phyloP scores from a whole-genome alignment of 2,329 filamentous ascomycete species.

The Pseudogymnoascus sp. region DNA sequence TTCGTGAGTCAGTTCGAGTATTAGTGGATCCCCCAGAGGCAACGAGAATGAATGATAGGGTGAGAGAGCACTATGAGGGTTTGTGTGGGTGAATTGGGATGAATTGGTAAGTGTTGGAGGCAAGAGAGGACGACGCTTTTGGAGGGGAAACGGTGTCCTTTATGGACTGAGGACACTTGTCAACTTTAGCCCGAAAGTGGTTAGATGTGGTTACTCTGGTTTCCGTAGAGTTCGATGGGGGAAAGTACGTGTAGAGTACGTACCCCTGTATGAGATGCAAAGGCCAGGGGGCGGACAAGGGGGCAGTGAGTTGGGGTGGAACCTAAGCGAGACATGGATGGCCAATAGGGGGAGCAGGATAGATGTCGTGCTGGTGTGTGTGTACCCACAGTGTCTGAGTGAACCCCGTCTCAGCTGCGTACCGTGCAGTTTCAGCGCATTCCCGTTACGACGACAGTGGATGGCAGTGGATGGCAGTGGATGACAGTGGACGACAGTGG shows the following conservation, averaged over 20 bases:
- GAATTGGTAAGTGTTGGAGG: not conserved
- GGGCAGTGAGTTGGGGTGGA: not conserved
- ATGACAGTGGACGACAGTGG: not conserved
- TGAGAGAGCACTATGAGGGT: not conserved
- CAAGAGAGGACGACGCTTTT: not conserved
- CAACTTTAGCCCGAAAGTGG: not conserved
- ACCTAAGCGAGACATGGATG: not conserved
- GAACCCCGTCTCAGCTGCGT: not conserved
- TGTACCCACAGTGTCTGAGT: not conserved
- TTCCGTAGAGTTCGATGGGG: not conserved
- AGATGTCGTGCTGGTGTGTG: not conserved
- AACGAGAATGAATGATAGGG: not conserved
- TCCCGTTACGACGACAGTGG: not conserved
- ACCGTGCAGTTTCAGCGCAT: not conserved
- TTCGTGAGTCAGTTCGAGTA: not conserved
- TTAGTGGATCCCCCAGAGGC: not conserved
- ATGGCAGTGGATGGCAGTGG: not conserved
- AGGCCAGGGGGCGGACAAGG: not conserved
- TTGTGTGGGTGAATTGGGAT: not conserved
- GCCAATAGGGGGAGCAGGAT: not conserved
- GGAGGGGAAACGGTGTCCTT: slow-evolving; percentile 1
- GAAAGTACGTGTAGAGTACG: not conserved
- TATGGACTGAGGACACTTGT: not conserved
- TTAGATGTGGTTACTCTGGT: no score
- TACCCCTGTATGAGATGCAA: not conserved